Evolutionary conservation across 805 yeast species (phyloP).

Genomic region (Blastobotrys robertii): DNA sequence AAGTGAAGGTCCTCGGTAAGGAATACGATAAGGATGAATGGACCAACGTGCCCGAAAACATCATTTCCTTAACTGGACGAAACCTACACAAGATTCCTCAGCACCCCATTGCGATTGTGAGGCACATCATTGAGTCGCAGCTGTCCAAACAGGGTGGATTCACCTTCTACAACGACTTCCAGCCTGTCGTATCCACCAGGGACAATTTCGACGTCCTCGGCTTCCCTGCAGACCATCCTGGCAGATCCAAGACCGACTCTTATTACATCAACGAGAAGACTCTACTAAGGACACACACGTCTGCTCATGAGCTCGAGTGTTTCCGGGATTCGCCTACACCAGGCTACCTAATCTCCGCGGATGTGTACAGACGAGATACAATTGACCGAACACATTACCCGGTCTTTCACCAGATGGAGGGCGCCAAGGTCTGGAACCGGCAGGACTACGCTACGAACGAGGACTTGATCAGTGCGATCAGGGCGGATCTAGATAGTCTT

Average conservation of each 20-base stretch:
- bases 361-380: conserved; percentile 91
- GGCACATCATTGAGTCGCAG: conserved; percentile 59
- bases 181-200: conserved; percentile 70
- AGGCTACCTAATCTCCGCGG: conserved; percentile 89
- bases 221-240: conserved; percentile 87
- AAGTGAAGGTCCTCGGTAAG: conserved; percentile 35
- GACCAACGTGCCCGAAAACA: conserved; percentile 79
- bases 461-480: conserved; percentile 36
- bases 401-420: conserved; percentile 96
- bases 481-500: conserved; percentile 50
- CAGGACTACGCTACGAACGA: conserved; percentile 6
- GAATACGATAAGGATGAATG: conserved; percentile 55
- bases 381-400: conserved; percentile 95
- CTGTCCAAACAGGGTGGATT: conserved; percentile 48
- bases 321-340: conserved; percentile 58
- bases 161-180: conserved; percentile 69
- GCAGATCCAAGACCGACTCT: conserved; percentile 85
- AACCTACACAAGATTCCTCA: conserved; percentile 60
- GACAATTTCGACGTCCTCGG: conserved; percentile 91
- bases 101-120: conserved; percentile 86
- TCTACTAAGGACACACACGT: conserved; percentile 84
- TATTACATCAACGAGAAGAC: conserved; percentile 71
- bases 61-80: conserved; percentile 57
- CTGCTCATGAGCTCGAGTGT: conserved; percentile 92
- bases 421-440: conserved; percentile 74